Evolutionary conservation across 257 asterid genomes (phyloP).

Genomic region (Echium plantagineum): DNA sequence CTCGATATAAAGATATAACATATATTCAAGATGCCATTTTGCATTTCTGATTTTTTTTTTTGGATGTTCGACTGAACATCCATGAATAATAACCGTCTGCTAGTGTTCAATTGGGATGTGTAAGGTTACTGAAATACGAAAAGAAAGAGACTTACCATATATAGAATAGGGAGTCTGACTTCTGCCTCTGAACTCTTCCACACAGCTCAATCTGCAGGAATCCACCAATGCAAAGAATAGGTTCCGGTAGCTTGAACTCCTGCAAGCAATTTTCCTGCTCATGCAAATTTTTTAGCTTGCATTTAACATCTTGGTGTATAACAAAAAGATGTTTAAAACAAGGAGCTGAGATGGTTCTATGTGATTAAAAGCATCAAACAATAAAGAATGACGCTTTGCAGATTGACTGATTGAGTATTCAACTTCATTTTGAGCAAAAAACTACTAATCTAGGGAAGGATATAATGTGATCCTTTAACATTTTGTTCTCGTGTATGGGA

Average conservation of each 20-base stretch:
- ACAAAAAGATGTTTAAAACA: neutral
- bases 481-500: no score
- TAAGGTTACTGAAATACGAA: neutral
- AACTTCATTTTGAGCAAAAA: neutral
- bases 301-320: neutral
- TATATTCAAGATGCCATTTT: no score
- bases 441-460: no score
- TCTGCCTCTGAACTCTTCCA: constrained; percentile 64
- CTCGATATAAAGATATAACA: no score
- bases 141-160: constrained; percentile 42
- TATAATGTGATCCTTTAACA: no score
- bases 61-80: no score
- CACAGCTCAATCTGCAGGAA: constrained; percentile 57
- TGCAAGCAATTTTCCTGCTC: constrained; percentile 68
- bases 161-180: constrained; percentile 49
- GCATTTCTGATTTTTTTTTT: no score
- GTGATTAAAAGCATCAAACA: neutral
- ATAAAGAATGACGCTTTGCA: neutral
- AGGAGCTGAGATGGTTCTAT: neutral
- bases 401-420: no score
- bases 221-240: constrained; percentile 67
- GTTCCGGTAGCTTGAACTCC: constrained; percentile 65
- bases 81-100: no score
- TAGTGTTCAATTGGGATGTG: no score
- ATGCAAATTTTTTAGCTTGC: constrained; percentile 4